These are phyloP conservation scores for Wickerhamiella alocasiicola DNA, from an alignment of 805 yeast genomes.

Conservation along the genomic window DNA sequence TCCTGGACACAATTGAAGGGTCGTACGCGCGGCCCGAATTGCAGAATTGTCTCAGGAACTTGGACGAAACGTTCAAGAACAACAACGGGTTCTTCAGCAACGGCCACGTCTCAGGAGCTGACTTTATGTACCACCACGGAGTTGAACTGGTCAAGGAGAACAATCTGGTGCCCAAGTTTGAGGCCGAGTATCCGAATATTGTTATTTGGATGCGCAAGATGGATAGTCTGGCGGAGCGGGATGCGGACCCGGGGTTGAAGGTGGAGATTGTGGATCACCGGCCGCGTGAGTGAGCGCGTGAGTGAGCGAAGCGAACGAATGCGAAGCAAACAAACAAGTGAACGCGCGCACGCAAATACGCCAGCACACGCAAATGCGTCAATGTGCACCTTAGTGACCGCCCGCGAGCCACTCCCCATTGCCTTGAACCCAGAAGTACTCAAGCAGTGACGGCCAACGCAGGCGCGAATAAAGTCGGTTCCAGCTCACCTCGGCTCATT, in stretches of 20 bases:
- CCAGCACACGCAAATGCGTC: too few relatives aligned
- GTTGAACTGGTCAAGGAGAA: slow-evolving; percentile 1
- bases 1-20: slow-evolving; percentile 36
- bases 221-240: slow-evolving; percentile 4
- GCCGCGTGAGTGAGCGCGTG: too few relatives aligned
- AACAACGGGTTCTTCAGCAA: slow-evolving; percentile 48
- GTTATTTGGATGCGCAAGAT: slow-evolving; percentile 15
- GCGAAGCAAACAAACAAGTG: too few relatives aligned
- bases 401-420: too few relatives aligned
- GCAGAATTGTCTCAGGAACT: slow-evolving; percentile 28
- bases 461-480: too few relatives aligned
- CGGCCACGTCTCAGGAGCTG: slow-evolving; percentile 45
- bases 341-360: too few relatives aligned
- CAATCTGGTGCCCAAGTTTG: slow-evolving; percentile 1
- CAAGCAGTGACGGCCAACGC: too few relatives aligned
- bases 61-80: slow-evolving; percentile 32
- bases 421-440: too few relatives aligned
- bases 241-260: background rate
- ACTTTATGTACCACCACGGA: slow-evolving; percentile 30
- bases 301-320: too few relatives aligned
- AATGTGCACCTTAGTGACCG: too few relatives aligned
- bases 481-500: too few relatives aligned
- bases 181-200: slow-evolving; percentile 16
- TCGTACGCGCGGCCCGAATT: slow-evolving; percentile 40
- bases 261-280: background rate